phyloP scores from a whole-genome alignment of 208 protist genomes.

The Crithidia bombi region DNA sequence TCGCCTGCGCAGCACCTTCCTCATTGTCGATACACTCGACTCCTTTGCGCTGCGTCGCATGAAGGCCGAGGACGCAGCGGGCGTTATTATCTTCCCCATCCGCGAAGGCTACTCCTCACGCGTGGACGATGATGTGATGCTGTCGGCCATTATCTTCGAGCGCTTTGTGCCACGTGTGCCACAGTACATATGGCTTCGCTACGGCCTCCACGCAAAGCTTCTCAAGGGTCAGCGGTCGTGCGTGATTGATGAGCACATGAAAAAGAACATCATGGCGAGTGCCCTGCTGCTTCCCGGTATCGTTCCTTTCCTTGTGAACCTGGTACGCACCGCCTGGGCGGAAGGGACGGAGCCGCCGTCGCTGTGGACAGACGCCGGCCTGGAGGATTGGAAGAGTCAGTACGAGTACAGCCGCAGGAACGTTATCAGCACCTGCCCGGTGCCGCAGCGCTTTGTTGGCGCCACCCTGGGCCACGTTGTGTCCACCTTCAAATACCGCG shows the following conservation, averaged over 20 bases:
- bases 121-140: conserved; percentile 87
- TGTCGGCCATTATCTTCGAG: conserved; percentile 82
- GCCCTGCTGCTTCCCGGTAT: conserved; percentile 83
- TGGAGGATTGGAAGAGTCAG: conserved; percentile 76
- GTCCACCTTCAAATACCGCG: conserved; percentile 56
- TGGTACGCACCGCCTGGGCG: conserved; percentile 74
- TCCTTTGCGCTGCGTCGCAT: conserved; percentile 63
- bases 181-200: conserved; percentile 85
- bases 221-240: conserved; percentile 58
- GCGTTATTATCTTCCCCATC: conserved; percentile 77
- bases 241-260: conserved; percentile 84
- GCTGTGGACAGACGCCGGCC: conserved; percentile 56
- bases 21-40: conserved; percentile 70
- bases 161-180: conserved; percentile 68
- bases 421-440: conserved; percentile 64
- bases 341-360: conserved; percentile 49
- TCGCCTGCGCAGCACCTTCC: conserved; percentile 73
- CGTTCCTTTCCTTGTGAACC: conserved; percentile 85
- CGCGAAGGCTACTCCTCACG: conserved; percentile 70
- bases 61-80: conserved; percentile 63
- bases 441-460: conserved; percentile 67
- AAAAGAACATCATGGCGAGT: conserved; percentile 83
- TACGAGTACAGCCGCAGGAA: conserved; percentile 86
- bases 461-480: conserved; percentile 47
- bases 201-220: conserved; percentile 77